These are phyloP conservation scores for Aspergillus quadricinctus DNA, from an alignment of 2,329 filamentous ascomycete genomes.

Conservation along the genomic window DNA sequence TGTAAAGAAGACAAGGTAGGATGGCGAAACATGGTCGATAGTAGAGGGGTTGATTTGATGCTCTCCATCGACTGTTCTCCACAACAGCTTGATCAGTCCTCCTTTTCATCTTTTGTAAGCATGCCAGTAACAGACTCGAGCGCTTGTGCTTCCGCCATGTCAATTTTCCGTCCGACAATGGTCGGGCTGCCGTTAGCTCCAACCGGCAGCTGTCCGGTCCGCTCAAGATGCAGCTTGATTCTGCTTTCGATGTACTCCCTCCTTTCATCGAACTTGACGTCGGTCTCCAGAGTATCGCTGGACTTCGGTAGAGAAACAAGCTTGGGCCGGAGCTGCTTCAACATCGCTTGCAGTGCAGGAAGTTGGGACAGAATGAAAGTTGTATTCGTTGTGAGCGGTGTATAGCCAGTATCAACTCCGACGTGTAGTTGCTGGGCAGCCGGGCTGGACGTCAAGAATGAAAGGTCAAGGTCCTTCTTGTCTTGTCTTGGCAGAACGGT, in stretches of 20 bases:
- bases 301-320: conserved; percentile 45
- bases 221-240: conserved; percentile 71
- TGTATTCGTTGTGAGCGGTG: conserved; percentile 44
- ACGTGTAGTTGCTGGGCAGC: conserved; percentile 46
- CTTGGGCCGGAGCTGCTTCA: conserved; percentile 64
- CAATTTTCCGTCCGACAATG: conserved; percentile 37
- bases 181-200: conserved; percentile 30
- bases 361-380: conserved; percentile 78
- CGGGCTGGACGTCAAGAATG: conserved; percentile 52
- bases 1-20: not conserved
- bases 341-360: conserved; percentile 67
- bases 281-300: conserved; percentile 33
- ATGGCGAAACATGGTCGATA: not conserved
- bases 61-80: conserved; percentile 4
- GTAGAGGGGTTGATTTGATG: not conserved
- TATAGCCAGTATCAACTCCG: conserved; percentile 35
- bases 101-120: conserved; percentile 26
- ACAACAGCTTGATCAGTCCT: not conserved
- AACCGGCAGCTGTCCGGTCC: conserved; percentile 36
- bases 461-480: conserved; percentile 39
- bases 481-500: conserved; percentile 18
- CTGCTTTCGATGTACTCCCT: conserved; percentile 79
- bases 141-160: conserved; percentile 37
- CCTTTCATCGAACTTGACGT: conserved; percentile 64
- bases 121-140: conserved; percentile 38